Base-by-base conservation (phyloP, 345 rosid species). In the Dipteronia sinensis region DNA sequence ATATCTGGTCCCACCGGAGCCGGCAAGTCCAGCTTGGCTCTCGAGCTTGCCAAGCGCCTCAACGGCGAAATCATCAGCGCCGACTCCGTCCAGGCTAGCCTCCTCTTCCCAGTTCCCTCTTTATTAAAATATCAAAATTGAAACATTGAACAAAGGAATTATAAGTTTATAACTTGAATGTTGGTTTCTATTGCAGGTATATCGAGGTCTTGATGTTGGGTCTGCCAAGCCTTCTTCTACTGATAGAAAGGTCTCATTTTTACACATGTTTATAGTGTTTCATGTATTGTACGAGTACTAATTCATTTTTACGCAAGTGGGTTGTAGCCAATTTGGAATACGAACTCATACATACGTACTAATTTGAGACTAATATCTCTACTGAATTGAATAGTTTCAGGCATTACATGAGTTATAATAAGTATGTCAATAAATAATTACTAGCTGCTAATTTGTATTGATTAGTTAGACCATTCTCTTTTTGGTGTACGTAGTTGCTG, bases 61-160 rank as follows among this genome's bases (percentile, higher is more conserved):
- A 88, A 89, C 75, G 99, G 98, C 15, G 96, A 95, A 90, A 95
- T 95, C 86, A 87, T 93, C 82, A 95, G 98, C 83, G 99, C 98
- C 47, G 98, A 95, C 86, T 95, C 99, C 58, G 97, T 95, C 74
- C 98, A 93, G 98, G 98, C 93, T 55, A 22, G 77, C 67, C 55
- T 47, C 6, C 38, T 34, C 38, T 34, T 34, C 38, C 38, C 38
- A 34, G 38, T 59, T 29, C 31, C 13, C 13, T 46, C 49, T 42
- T 42, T 42, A 46, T 46, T 9, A 10, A 46, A 10, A 46, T 46
- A 10, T 46, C 12, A 9, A 46, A 46, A 46, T 61, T 62, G 10
- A 16, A 3, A 42, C 68, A 25, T 25, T 10, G 19, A 62, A 62
- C 56, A 63, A 62, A 1, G 23, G 65, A 27, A 27, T 27, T 27